Evolutionary conservation across 306 rosid genomes (phyloP).

Genomic region (Nissolia schottii): DNA sequence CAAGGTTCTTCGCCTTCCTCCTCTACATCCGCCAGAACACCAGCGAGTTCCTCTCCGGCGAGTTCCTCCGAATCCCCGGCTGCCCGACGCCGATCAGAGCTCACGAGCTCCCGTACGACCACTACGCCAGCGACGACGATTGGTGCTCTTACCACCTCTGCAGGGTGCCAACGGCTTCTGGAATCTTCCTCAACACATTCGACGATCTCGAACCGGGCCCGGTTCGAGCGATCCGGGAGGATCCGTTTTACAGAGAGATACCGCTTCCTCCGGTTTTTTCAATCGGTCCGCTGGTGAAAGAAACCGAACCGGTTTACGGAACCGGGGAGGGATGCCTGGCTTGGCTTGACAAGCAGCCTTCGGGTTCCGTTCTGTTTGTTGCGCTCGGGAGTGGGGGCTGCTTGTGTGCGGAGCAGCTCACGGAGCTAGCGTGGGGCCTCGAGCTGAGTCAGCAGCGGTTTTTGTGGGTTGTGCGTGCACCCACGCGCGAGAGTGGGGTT

Average conservation of each 20-base stretch:
- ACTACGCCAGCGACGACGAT: constrained; percentile 26
- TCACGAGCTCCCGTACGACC: constrained; percentile 29
- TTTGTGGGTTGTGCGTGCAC: constrained; percentile 39
- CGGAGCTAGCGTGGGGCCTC: constrained; percentile 43
- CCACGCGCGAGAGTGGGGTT: constrained; percentile 17
- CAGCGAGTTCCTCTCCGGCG: constrained; percentile 25
- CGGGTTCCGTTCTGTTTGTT: constrained; percentile 33
- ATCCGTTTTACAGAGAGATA: constrained; percentile 16
- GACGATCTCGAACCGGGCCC: constrained; percentile 34
- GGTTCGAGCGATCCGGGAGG: constrained; percentile 23
- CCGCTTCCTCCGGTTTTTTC: constrained; percentile 19
- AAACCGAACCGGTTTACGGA: background rate
- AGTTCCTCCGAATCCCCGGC: constrained; percentile 44
- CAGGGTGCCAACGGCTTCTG: constrained; percentile 25
- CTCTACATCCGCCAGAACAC: constrained; percentile 29
- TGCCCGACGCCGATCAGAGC: constrained; percentile 17
- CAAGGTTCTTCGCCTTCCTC: constrained; percentile 29
- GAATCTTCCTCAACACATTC: constrained; percentile 37
- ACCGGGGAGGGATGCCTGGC: constrained; percentile 1
- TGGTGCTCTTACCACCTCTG: constrained; percentile 24
- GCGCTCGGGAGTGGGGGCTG: constrained; percentile 41
- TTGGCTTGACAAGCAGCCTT: constrained; percentile 44
- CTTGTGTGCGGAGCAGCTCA: background rate
- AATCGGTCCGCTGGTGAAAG: constrained; percentile 34
- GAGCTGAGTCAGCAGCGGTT: constrained; percentile 37